Conservation (phyloP, 495 filamentous ascomycete genomes). For the Letharia lupina region DNA sequence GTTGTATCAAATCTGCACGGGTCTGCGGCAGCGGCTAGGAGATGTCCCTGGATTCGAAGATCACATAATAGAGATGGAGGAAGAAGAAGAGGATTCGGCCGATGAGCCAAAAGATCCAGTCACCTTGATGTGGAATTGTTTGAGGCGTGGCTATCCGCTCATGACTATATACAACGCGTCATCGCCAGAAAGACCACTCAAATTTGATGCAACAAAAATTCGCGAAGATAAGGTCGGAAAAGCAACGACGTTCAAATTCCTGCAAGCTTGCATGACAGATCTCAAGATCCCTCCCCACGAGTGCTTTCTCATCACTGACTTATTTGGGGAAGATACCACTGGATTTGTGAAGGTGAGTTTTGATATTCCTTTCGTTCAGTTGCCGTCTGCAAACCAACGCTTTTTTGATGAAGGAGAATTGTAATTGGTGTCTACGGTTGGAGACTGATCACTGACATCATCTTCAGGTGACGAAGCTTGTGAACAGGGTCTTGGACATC, state of each 20-base stretch:
- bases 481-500: slow-evolving; percentile 85
- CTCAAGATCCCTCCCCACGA: slow-evolving; percentile 69
- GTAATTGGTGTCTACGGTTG: too few species aligned
- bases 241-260: slow-evolving; percentile 60
- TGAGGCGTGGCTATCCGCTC: slow-evolving; percentile 76
- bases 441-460: slow-evolving; percentile 21
- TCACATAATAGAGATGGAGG: slow-evolving; percentile 55
- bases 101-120: slow-evolving; percentile 72
- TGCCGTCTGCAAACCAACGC: neutral
- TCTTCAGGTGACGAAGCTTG: slow-evolving; percentile 61
- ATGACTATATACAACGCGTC: slow-evolving; percentile 83
- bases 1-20: slow-evolving; percentile 89
- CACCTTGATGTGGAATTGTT: slow-evolving; percentile 78
- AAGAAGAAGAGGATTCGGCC: slow-evolving; percentile 47
- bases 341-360: slow-evolving; percentile 83
- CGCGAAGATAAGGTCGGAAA: slow-evolving; percentile 60
- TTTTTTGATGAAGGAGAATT: neutral
- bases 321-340: slow-evolving; percentile 89
- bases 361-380: neutral
- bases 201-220: slow-evolving; percentile 51
- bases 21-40: slow-evolving; percentile 67
- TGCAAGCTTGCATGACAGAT: slow-evolving; percentile 60
- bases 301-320: slow-evolving; percentile 82
- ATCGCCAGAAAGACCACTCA: slow-evolving; percentile 53
- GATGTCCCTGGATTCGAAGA: slow-evolving; percentile 75